These are phyloP conservation scores for Chaetomiaceae sp. DNA, from an alignment of 2,329 filamentous ascomycete genomes.

Conservation along the genomic window DNA sequence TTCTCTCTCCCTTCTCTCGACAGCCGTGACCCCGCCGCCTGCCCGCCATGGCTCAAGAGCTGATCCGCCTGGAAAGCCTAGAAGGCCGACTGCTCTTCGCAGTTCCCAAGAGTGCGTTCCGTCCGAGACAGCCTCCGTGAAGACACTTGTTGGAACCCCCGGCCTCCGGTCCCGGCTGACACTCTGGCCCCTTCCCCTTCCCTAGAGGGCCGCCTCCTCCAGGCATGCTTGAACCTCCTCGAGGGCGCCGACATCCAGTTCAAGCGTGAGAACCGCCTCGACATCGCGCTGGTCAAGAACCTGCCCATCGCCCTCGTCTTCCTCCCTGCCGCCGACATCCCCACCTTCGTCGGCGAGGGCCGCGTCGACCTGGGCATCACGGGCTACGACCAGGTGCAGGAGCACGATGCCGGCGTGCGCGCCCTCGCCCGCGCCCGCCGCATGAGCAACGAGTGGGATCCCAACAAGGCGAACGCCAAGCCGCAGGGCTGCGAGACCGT, in stretches of 20 bases:
- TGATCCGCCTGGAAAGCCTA: constrained; percentile 50
- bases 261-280: constrained; percentile 85
- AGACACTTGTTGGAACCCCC: no score
- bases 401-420: constrained; percentile 67
- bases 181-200: constrained; percentile 15
- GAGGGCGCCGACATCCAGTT: constrained; percentile 95
- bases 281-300: constrained; percentile 97
- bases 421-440: constrained; percentile 42
- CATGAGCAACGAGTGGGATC: constrained; percentile 40
- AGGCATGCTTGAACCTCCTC: constrained; percentile 82
- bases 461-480: constrained; percentile 36
- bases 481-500: constrained; percentile 71
- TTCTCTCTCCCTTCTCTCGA: neutral
- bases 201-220: constrained; percentile 84
- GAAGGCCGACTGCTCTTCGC: constrained; percentile 92
- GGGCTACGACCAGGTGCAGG: constrained; percentile 83
- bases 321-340: constrained; percentile 93
- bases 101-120: constrained; percentile 86
- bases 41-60: constrained; percentile 12
- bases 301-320: constrained; percentile 92
- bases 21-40: neutral
- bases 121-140: neutral
- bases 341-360: constrained; percentile 93
- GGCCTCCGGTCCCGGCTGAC: neutral
- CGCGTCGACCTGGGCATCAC: constrained; percentile 93